A percentile compares a stretch with the other conserved stretches of the same genome.
Conservation (phyloP, 2,329 filamentous ascomycete genomes). For the Myriosclerotinia duriaeana region DNA sequence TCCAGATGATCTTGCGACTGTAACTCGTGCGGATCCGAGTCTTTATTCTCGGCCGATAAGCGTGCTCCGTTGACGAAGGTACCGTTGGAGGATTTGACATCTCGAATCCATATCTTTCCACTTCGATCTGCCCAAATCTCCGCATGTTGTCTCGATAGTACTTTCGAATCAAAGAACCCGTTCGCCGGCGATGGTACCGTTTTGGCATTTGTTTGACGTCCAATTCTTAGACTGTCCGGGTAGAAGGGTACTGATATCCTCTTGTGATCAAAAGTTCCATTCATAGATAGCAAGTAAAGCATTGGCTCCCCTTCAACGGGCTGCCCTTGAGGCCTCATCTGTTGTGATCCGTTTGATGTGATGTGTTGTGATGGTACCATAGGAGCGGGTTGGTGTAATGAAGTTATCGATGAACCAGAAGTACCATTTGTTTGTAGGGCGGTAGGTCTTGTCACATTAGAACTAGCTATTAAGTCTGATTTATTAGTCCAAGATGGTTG, state of each 20-base stretch:
- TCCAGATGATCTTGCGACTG: slow-evolving; percentile 90
- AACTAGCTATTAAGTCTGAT: slow-evolving; percentile 62
- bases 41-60: slow-evolving; percentile 88
- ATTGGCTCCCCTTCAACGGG: slow-evolving; percentile 66
- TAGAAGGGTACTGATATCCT: slow-evolving; percentile 90
- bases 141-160: slow-evolving; percentile 91
- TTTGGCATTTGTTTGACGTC: slow-evolving; percentile 95
- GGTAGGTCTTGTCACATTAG: slow-evolving; percentile 57
- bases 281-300: slow-evolving; percentile 83
- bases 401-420: slow-evolving; percentile 61
- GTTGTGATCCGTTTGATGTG: slow-evolving; percentile 56
- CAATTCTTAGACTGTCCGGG: slow-evolving; percentile 92
- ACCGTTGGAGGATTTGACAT: slow-evolving; percentile 97
- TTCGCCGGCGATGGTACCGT: slow-evolving; percentile 88
- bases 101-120: slow-evolving; percentile 92
- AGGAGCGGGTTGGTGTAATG: slow-evolving; percentile 57
- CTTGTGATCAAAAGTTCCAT: slow-evolving; percentile 95
- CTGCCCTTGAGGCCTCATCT: slow-evolving; percentile 45
- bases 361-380: slow-evolving; percentile 69
- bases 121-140: slow-evolving; percentile 86
- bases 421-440: slow-evolving; percentile 60
- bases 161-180: slow-evolving; percentile 97
- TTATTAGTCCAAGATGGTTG: slow-evolving; percentile 66
- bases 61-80: slow-evolving; percentile 95
- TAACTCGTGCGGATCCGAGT: slow-evolving; percentile 92